These are phyloP conservation scores for Aspergillus sp. DNA, from an alignment of 2,329 filamentous ascomycete genomes.

Conservation along the genomic window DNA sequence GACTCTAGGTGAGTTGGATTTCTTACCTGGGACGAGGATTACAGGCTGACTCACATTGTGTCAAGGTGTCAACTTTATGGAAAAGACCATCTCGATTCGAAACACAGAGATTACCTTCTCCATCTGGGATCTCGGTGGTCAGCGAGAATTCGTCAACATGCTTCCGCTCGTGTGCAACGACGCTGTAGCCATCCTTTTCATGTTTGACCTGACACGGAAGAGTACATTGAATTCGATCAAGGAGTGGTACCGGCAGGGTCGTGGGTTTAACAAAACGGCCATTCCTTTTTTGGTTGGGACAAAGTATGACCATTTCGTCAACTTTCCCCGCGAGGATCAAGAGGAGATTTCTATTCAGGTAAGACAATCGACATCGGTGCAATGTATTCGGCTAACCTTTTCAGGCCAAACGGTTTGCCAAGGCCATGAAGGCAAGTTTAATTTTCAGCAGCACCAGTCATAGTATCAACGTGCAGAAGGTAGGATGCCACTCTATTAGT, in stretches of 20 bases:
- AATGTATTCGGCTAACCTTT: slow-evolving; percentile 15
- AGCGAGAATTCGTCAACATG: slow-evolving; percentile 99
- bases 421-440: slow-evolving; percentile 94
- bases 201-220: slow-evolving; percentile 98
- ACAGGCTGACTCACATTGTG: slow-evolving; percentile 88
- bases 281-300: slow-evolving; percentile 96
- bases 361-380: slow-evolving; percentile 13
- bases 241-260: slow-evolving; percentile 96
- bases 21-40: slow-evolving; percentile 83
- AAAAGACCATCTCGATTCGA: slow-evolving; percentile 98
- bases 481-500: slow-evolving; percentile 31
- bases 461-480: slow-evolving; percentile 99
- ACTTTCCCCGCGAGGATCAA: slow-evolving; percentile 93
- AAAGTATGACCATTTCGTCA: slow-evolving; percentile 99
- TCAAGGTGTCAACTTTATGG: slow-evolving; percentile 95
- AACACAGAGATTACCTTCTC: slow-evolving; percentile 99
- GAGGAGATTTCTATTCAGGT: slow-evolving; percentile 98
- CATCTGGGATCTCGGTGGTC: slow-evolving; percentile 96
- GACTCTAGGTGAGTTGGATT: slow-evolving; percentile 62
- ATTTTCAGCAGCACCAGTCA: slow-evolving; percentile 99
- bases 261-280: slow-evolving; percentile 99
- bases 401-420: slow-evolving; percentile 88
- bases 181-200: slow-evolving; percentile 96
- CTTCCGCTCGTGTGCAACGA: slow-evolving; percentile 98
- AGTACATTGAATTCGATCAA: slow-evolving; percentile 99